Evolutionary conservation across 2,329 filamentous ascomycete genomes (phyloP).

Genomic region (Immersiporthe knoxdaviesiana): DNA sequence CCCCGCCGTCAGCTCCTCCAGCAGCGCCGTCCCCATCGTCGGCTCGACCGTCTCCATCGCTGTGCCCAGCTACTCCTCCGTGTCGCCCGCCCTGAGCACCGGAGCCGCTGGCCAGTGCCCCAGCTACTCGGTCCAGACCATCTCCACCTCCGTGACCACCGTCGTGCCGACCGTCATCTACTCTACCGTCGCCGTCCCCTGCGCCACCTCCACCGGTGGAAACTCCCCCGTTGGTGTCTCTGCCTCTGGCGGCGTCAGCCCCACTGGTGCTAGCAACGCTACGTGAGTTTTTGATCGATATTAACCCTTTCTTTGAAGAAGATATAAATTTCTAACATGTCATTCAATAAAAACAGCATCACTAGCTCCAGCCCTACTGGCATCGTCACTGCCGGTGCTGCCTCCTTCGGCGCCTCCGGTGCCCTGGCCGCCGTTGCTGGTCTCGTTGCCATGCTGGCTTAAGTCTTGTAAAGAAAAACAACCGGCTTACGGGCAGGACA

Average conservation of each 20-base stretch:
- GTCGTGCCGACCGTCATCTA: constrained; percentile 59
- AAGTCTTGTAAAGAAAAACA: constrained; percentile 42
- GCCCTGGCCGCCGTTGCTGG: constrained; percentile 59
- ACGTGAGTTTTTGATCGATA: constrained; percentile 36
- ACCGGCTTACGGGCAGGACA: constrained; percentile 42
- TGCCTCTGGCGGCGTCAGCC: constrained; percentile 24
- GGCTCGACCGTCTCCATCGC: constrained; percentile 28
- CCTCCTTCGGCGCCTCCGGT: constrained; percentile 56
- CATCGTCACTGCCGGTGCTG: constrained; percentile 55
- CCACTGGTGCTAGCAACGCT: constrained; percentile 35
- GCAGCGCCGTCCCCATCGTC: constrained; percentile 21
- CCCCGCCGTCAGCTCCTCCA: constrained; percentile 32
- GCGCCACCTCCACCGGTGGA: constrained; percentile 37
- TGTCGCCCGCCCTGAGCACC: constrained; percentile 30
- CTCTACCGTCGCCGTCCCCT: constrained; percentile 49
- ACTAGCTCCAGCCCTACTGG: constrained; percentile 40
- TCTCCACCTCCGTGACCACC: constrained; percentile 60
- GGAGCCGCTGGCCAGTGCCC: constrained; percentile 38
- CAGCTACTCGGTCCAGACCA: constrained; percentile 51
- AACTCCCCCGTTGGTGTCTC: constrained; percentile 30
- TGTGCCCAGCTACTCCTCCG: constrained; percentile 21
- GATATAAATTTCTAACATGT: constrained; percentile 28
- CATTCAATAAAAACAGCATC: constrained; percentile 33
- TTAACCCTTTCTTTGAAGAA: neutral
- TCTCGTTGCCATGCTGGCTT: constrained; percentile 58